phyloP scores from a whole-genome alignment of 129 eudicot genomes.

The sunflower (Helianthus annuus) region DNA sequence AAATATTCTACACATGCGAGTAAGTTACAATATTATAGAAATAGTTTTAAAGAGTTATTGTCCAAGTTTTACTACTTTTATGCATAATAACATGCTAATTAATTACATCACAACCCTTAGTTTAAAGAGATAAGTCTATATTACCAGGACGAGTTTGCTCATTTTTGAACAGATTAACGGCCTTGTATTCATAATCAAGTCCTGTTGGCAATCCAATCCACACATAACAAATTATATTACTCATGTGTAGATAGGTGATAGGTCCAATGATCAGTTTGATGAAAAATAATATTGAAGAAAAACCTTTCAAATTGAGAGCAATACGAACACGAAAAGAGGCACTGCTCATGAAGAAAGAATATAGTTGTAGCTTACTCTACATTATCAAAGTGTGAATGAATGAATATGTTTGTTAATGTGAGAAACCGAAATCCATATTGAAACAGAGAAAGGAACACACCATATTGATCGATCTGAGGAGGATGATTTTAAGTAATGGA shows the following conservation, averaged over 20 bases:
- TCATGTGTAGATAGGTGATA: not conserved
- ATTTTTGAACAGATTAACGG: constrained; percentile 63
- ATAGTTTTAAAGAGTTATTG: not conserved
- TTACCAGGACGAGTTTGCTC: constrained; percentile 69
- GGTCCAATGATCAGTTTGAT: not conserved
- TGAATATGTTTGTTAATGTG: not conserved
- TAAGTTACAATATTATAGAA: not conserved
- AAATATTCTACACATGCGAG: constrained; percentile 48
- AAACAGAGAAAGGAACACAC: constrained; percentile 1
- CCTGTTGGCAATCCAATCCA: constrained; percentile 43
- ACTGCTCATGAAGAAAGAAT: constrained; percentile 52
- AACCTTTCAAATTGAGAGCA: constrained; percentile 68
- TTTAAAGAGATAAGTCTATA: not conserved
- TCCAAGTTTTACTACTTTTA: not conserved
- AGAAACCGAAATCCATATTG: not conserved
- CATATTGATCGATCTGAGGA: not conserved
- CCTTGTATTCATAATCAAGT: constrained; percentile 69
- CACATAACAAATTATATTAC: constrained; percentile 5
- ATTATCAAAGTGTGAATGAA: no score
- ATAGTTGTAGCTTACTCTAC: constrained; percentile 42
- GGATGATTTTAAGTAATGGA: not conserved
- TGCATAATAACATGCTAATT: no score
- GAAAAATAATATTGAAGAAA: not conserved
- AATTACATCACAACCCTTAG: no score
- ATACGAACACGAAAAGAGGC: constrained; percentile 71